Evolutionary conservation across 257 asterid genomes (phyloP).

Genomic region (Gentiana macrophylla): DNA sequence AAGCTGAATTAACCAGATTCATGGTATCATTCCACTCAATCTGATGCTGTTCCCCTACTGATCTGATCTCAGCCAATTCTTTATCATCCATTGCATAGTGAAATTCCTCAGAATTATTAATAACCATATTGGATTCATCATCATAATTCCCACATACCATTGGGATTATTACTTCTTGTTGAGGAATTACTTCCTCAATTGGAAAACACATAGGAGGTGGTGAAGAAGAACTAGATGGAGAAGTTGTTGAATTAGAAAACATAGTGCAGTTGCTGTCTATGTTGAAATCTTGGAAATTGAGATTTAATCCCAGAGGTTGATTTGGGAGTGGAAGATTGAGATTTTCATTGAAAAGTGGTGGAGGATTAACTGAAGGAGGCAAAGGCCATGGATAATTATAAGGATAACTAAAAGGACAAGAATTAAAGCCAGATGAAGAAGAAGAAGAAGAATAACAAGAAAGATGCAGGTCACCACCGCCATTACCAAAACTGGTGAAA

Average conservation of each 20-base stretch:
- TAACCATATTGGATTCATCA: conserved; percentile 1
- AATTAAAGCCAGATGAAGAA: conserved; percentile 26
- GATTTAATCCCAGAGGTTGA: conserved; percentile 84
- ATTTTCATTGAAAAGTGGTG: conserved; percentile 44
- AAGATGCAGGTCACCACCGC: too few species aligned
- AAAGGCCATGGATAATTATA: conserved; percentile 32
- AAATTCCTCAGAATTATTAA: conserved; percentile 21
- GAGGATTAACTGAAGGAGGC: conserved; percentile 38
- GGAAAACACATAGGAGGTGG: conserved; percentile 32
- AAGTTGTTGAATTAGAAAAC: conserved; percentile 37
- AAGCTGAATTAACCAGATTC: conserved; percentile 71
- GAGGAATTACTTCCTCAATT: conserved; percentile 30
- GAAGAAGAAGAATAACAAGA: conserved; percentile 21
- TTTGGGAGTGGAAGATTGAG: conserved; percentile 65
- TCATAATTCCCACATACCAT: conserved; percentile 11
- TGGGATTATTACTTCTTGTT: conserved; percentile 16
- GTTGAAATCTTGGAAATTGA: conserved; percentile 73
- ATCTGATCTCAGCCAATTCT: conserved; percentile 86
- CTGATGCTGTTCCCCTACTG: conserved; percentile 83
- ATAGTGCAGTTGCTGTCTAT: conserved; percentile 44
- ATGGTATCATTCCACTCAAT: conserved; percentile 89
- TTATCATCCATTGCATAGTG: conserved; percentile 78
- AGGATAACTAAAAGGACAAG: conserved; percentile 24
- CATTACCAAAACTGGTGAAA: conserved; percentile 6
- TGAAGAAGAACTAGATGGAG: conserved; percentile 47